These are phyloP conservation scores for Ceratocystis papillata DNA, from an alignment of 2,329 filamentous ascomycete genomes.

Conservation along the genomic window DNA sequence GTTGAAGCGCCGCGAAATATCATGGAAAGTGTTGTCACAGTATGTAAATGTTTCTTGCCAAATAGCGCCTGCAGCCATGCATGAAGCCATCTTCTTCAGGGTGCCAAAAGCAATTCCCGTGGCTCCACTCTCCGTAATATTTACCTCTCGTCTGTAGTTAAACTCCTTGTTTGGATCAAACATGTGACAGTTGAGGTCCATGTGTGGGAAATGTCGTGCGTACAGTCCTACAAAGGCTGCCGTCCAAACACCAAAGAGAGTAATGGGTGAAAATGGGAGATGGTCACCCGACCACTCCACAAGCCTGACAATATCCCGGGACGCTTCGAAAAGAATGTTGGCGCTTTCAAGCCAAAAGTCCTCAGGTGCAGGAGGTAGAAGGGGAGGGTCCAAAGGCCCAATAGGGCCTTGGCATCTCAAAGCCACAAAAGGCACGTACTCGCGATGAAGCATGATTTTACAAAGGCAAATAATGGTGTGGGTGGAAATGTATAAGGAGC, in stretches of 20 bases:
- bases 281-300: constrained; percentile 51
- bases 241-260: constrained; percentile 56
- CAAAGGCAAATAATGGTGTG: constrained; percentile 57
- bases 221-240: constrained; percentile 58
- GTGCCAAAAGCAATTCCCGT: constrained; percentile 42
- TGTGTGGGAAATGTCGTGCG: constrained; percentile 54
- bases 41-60: constrained; percentile 45
- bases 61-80: constrained; percentile 46
- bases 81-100: constrained; percentile 41
- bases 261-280: constrained; percentile 56
- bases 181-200: constrained; percentile 52
- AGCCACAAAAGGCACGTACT: constrained; percentile 29
- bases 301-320: constrained; percentile 53
- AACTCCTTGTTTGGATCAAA: constrained; percentile 32
- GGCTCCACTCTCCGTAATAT: constrained; percentile 34
- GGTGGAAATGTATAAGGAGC: constrained; percentile 30
- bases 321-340: constrained; percentile 51
- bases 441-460: constrained; percentile 42
- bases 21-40: constrained; percentile 44
- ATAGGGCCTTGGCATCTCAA: constrained; percentile 37
- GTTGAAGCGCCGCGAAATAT: constrained; percentile 34
- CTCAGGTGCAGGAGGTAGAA: constrained; percentile 22
- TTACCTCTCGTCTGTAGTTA: constrained; percentile 20
- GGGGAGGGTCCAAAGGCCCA: constrained; percentile 44
- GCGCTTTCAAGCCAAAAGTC: constrained; percentile 55